phyloP scores from a whole-genome alignment of 2,329 filamentous ascomycete species.

The Stagonosporopsis vannaccii region DNA sequence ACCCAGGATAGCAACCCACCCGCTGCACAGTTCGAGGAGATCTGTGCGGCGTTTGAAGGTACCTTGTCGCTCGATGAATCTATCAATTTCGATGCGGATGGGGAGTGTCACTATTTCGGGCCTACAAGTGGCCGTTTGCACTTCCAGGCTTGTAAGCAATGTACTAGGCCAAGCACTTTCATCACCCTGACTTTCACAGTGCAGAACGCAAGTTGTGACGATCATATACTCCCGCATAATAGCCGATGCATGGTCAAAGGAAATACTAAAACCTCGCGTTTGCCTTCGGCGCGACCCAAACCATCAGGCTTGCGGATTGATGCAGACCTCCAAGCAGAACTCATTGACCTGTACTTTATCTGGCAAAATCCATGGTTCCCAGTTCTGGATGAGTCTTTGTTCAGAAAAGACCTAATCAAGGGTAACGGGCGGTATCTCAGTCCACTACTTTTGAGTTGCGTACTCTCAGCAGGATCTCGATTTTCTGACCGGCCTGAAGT shows the following conservation, averaged over 20 bases:
- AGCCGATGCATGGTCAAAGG: neutral
- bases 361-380: slow-evolving; percentile 51
- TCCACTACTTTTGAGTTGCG: neutral
- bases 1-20: neutral
- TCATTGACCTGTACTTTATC: slow-evolving; percentile 47
- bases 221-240: neutral
- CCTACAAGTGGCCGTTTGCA: slow-evolving; percentile 48
- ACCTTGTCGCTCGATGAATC: slow-evolving; percentile 47
- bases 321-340: slow-evolving; percentile 37
- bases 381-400: slow-evolving; percentile 47
- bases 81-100: slow-evolving; percentile 47
- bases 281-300: neutral
- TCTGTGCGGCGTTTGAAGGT: slow-evolving; percentile 32
- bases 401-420: slow-evolving; percentile 36
- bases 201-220: neutral
- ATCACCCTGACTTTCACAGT: neutral
- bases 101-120: slow-evolving; percentile 49
- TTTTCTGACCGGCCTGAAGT: neutral
- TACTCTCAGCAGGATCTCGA: slow-evolving; percentile 4
- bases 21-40: slow-evolving; percentile 10
- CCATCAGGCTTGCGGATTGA: neutral
- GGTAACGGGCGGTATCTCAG: slow-evolving; percentile 1
- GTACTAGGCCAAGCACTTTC: neutral
- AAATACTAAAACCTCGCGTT: neutral
- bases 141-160: slow-evolving; percentile 28